These are phyloP conservation scores for Chlorophyllum brunneum DNA, from an alignment of 768 basidiomycete genomes.

Conservation along the genomic window DNA sequence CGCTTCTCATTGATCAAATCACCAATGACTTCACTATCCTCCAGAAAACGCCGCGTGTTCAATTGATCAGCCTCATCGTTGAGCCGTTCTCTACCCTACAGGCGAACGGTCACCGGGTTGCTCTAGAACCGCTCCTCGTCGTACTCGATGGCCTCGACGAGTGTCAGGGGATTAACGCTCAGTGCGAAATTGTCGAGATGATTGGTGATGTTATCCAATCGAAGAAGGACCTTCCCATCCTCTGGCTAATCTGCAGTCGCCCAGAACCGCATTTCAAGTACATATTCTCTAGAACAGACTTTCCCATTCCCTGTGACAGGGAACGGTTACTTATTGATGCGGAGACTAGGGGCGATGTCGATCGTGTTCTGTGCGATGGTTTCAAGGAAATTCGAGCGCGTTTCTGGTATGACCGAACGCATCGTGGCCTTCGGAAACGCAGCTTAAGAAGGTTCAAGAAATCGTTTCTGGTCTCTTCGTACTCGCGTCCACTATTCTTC, in stretches of 20 bases:
- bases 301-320: not conserved
- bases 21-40: not conserved
- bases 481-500: conserved; percentile 4
- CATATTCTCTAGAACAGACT: not conserved
- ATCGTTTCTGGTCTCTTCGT: conserved; percentile 1
- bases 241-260: not conserved
- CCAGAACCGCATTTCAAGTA: not conserved
- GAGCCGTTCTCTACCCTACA: not conserved
- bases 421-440: not conserved
- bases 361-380: not conserved
- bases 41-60: conserved; percentile 2
- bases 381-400: not conserved
- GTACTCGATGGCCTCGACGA: not conserved
- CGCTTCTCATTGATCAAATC: not conserved
- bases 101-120: too few species aligned
- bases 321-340: not conserved
- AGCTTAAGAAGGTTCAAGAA: not conserved
- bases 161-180: not conserved
- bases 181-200: not conserved
- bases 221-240: not conserved
- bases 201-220: not conserved
- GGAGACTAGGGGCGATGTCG: not conserved
- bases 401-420: not conserved
- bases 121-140: not conserved
- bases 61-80: conserved; percentile 5